Percentiles rank a stretch among this genome's conserved stretches.
These are phyloP conservation scores for Bryoerythrophyllum caledonicum DNA, from an alignment of 225 moss, liverwort and hornwort species.

Conservation along the genomic window DNA sequence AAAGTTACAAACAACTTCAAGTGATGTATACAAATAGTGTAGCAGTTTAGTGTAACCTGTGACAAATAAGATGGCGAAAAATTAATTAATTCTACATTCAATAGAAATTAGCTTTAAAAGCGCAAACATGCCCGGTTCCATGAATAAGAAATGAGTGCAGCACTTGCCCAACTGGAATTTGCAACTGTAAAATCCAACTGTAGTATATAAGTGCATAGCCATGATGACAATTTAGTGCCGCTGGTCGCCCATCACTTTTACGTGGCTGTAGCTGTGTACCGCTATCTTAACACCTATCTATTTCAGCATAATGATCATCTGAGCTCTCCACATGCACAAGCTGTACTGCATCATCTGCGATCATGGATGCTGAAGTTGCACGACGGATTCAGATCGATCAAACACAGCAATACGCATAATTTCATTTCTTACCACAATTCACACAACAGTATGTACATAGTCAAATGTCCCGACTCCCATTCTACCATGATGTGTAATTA, in stretches of 20 bases:
- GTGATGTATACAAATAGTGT: no score
- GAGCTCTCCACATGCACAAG: neutral
- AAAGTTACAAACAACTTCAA: no score
- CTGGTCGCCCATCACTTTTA: neutral
- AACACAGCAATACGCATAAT: neutral
- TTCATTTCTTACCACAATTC: neutral
- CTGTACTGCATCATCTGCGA: neutral
- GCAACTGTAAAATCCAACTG: neutral
- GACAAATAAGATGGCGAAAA: no score
- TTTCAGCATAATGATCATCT: neutral
- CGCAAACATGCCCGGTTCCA: no score
- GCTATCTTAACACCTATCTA: neutral
- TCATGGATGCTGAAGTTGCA: neutral
- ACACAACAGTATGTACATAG: neutral
- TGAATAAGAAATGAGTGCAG: neutral
- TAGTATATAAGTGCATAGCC: neutral
- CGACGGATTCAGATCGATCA: neutral
- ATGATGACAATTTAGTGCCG: neutral
- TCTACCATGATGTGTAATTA: neutral
- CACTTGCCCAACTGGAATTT: neutral
- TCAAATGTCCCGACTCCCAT: neutral
- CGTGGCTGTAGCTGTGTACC: neutral
- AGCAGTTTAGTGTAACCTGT: no score
- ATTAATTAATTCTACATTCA: no score
- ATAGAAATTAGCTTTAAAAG: no score